Percentiles rank a stretch among this genome's conserved stretches.
Conservation (phyloP, 2,329 filamentous ascomycete species). For the Myrmaecium sp. region DNA sequence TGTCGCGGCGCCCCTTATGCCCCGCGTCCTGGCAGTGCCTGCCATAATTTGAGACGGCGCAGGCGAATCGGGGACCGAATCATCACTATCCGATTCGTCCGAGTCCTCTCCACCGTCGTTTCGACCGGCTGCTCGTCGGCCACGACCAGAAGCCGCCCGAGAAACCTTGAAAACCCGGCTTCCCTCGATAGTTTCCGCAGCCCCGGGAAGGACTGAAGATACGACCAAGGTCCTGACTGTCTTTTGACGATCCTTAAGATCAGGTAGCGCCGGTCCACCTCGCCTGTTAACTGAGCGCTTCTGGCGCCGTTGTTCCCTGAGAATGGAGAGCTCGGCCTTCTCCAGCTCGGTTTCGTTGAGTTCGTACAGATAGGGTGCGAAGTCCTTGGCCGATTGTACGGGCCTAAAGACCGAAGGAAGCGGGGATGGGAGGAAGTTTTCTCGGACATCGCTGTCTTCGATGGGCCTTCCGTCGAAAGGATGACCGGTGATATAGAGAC, state of each 20-base stretch:
- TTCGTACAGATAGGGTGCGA: conserved; percentile 83
- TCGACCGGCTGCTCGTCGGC: conserved; percentile 41
- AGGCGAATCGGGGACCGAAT: conserved; percentile 74
- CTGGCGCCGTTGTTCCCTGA: conserved; percentile 81
- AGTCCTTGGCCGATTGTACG: conserved; percentile 86
- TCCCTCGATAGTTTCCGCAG: conserved; percentile 62
- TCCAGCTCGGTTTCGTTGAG: conserved; percentile 82
- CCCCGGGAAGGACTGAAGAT: conserved; percentile 80
- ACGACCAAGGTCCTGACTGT: conserved; percentile 87
- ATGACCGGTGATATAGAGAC: conserved; percentile 82
- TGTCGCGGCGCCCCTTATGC: conserved; percentile 75
- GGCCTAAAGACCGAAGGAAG: conserved; percentile 71
- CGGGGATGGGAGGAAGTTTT: conserved; percentile 74
- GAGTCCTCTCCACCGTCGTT: conserved; percentile 53
- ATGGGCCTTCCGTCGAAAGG: conserved; percentile 87
- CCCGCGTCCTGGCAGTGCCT: conserved; percentile 71
- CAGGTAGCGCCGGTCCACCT: conserved; percentile 83
- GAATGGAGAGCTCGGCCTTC: conserved; percentile 79
- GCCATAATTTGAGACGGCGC: conserved; percentile 47
- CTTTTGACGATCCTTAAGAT: conserved; percentile 84
- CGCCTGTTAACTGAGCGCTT: conserved; percentile 90
- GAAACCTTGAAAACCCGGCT: conserved; percentile 65
- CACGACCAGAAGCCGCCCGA: conserved; percentile 21
- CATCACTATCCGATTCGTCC: conserved; percentile 83
- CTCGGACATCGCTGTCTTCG: conserved; percentile 76